These are phyloP conservation scores for Collybia mongolica DNA, from an alignment of 768 basidiomycete species.

Conservation along the genomic window DNA sequence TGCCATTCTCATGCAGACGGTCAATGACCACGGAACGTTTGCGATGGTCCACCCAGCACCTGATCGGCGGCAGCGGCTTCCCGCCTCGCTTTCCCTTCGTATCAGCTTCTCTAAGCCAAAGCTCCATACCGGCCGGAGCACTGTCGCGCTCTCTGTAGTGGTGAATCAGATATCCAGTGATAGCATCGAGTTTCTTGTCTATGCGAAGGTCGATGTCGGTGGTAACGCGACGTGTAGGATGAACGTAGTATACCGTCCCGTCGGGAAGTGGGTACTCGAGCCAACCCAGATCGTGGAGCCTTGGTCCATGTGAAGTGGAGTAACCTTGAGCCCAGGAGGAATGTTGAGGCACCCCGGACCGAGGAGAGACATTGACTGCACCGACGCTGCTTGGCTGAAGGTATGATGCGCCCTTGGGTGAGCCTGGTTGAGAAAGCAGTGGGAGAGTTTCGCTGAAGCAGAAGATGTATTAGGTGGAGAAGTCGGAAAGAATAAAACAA, in stretches of 20 bases:
- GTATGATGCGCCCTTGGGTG: conserved; percentile 25
- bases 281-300: conserved; percentile 66
- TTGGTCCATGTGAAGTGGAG: conserved; percentile 22
- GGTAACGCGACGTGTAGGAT: conserved; percentile 58
- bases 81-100: conserved; percentile 18
- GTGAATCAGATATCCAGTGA: conserved; percentile 41
- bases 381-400: conserved; percentile 20
- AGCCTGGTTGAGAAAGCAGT: conserved; percentile 38
- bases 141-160: conserved; percentile 23
- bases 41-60: conserved; percentile 69
- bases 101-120: conserved; percentile 57
- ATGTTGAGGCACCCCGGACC: conserved; percentile 15
- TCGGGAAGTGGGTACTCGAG: conserved; percentile 76
- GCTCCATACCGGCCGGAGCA: conserved; percentile 42
- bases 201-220: conserved; percentile 70
- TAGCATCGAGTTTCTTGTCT: conserved; percentile 44
- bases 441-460: conserved; percentile 50
- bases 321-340: conserved; percentile 16
- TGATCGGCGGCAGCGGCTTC: conserved; percentile 30
- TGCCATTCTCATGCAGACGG: conserved; percentile 31
- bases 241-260: conserved; percentile 66
- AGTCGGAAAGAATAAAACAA: background rate
- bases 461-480: background rate
- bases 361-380: conserved; percentile 21
- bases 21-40: conserved; percentile 50